Evolutionary conservation across 2,329 filamentous ascomycete species (phyloP).

Genomic region (Claviceps maximensis): DNA sequence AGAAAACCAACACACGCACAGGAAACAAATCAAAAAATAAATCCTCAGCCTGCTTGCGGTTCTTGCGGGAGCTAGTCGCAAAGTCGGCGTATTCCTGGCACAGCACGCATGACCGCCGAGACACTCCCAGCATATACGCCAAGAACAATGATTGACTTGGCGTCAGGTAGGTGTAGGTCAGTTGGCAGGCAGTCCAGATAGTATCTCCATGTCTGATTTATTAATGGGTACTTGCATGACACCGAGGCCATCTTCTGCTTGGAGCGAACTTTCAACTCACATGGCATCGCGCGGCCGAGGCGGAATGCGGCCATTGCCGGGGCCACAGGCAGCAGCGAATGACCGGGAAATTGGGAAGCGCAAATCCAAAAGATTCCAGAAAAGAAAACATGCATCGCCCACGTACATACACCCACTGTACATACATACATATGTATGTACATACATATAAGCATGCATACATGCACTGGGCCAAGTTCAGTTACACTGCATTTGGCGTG

Average conservation of each 20-base stretch:
- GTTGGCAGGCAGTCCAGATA: background rate
- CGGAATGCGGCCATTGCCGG: background rate
- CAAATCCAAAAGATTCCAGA: background rate
- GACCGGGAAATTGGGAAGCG: background rate
- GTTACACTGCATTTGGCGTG: background rate
- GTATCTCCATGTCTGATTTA: background rate
- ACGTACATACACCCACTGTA: no score
- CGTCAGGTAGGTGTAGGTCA: no score
- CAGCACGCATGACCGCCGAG: slow-evolving; percentile 5
- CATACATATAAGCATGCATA: no score
- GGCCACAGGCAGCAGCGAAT: background rate
- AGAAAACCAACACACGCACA: background rate
- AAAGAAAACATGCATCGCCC: background rate
- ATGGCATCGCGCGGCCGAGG: background rate
- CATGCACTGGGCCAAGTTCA: background rate
- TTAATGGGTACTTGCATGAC: background rate
- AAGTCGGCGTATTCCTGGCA: background rate
- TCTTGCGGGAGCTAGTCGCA: background rate
- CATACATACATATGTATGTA: background rate
- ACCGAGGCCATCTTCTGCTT: background rate
- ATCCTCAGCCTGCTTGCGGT: background rate
- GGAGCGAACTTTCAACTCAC: background rate
- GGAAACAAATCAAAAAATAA: no score
- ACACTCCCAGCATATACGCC: slow-evolving; percentile 3
- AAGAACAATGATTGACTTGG: background rate